Conservation (phyloP, 257 asterid species). For the Solanum virginianum region DNA sequence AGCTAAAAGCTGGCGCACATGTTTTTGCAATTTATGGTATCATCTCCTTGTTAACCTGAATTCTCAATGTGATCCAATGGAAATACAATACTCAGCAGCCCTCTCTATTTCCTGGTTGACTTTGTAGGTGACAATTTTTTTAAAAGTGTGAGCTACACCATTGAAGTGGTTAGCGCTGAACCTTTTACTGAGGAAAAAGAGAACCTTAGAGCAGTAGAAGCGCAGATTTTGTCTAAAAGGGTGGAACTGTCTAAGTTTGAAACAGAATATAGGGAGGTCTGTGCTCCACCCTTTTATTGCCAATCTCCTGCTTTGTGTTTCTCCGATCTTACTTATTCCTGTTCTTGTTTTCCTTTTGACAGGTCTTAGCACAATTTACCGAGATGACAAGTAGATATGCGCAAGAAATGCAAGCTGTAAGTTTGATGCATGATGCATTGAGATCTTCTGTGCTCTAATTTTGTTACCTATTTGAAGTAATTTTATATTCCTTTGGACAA, state of each 20-base stretch:
- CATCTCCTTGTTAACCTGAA: background rate
- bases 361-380: slow-evolving; percentile 93
- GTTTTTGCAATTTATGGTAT: slow-evolving; percentile 91
- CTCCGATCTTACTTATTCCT: slow-evolving; percentile 6
- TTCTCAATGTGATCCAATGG: background rate
- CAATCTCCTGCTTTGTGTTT: background rate
- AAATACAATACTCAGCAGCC: slow-evolving; percentile 7
- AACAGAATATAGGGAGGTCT: slow-evolving; percentile 90
- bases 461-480: background rate
- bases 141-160: slow-evolving; percentile 72
- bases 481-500: background rate
- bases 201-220: slow-evolving; percentile 70
- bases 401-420: slow-evolving; percentile 90
- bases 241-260: slow-evolving; percentile 87
- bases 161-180: slow-evolving; percentile 74
- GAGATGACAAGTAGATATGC: slow-evolving; percentile 95
- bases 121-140: slow-evolving; percentile 89
- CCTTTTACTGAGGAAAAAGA: slow-evolving; percentile 70
- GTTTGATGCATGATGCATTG: slow-evolving; percentile 6
- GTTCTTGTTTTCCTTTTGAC: background rate
- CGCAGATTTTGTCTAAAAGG: slow-evolving; percentile 79
- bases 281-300: background rate
- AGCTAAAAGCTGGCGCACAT: slow-evolving; percentile 80
- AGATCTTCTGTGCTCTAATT: background rate
- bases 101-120: background rate